Evolutionary conservation across 371 early-diverging fungal genomes (phyloP), one percentile per base, ranked within the genome.

Genomic region (Mortierella sp.): DNA sequence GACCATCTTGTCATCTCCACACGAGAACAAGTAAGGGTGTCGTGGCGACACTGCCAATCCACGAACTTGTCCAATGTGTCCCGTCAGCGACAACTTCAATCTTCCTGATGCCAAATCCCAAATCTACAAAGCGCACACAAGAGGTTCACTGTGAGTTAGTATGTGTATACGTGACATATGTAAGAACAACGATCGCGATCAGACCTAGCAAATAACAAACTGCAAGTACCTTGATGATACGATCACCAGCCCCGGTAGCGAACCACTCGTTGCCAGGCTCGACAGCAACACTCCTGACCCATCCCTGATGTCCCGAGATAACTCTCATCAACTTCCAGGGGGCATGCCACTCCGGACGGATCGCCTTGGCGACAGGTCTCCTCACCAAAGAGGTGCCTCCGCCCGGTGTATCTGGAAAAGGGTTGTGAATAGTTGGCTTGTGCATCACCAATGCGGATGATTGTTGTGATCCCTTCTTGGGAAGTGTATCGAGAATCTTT

Each of bases 291-390:
- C 95, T 92, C 28, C 99, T 92, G 50, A 99, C 99, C 99, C 99
- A 99, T 26, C 99, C 99, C 76, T 97, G 91, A 88, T 99, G 99
- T 8, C 99, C 99, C 81, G 96, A 95, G 74, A 99, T 97, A 58
- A 99, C 97, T 78, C 97, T 93, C 98, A 97, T 97, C 76, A 99
- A 91, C 89, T 97, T 98, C 99, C 99, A 99, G n/a, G 99, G 99
- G 38, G 99, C 97, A 88, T 99, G 99, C 99, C 99, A 99, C 71
- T 94, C 90, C 74, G 98, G 93, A 87, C 92, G 88, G 74, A 92
- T 89, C 0, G 89, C 89, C 89, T 91, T 91, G 65, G 93, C 92
- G 31, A 89, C 89, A 55, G 93, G 81, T 76, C 94, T 91, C 60
- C 93, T 91, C 28, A 94, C 91, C 71, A 93, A 87, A 10, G 93